Evolutionary conservation across 1,139 yeast genomes (phyloP), one percentile per base, ranked within the genome.

Genomic region (Taiozyma sp.): DNA sequence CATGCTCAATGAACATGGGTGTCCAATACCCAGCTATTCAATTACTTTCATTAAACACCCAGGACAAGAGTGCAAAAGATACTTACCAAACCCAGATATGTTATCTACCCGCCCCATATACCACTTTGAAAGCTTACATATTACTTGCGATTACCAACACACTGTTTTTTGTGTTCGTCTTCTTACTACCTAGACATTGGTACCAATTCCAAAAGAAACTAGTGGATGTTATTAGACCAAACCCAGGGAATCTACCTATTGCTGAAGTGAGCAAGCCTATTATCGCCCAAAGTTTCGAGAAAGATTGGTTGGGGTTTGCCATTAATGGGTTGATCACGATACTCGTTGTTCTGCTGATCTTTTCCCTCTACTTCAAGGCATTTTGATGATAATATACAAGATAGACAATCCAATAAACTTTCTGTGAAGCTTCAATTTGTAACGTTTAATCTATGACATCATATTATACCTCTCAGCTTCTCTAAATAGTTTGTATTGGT

Each of bases 1-100:
- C 96, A 1, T 83, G 88, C 51, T 87, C 97, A 3, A 89, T 93
- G 96, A 91, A 96, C 23, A 88, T 90, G 78, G 98, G 98, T 0
- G 83, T 93, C 40, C 69, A 75, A 30, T 74, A 74, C 50, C 99
- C 99, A 0, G 98, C 97, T 0, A 78, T 91, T 48, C 97, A 93
- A 64, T 68, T 93, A 41, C 68, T 93, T 13, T 83, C 96, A 0
- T 72, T 93, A 46, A 70, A 78, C 65, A 82, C 84, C 55, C 80
- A 84, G 2, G 63, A 63, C 32, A 49, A 57, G 16, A 55, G 47
- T 5, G 53, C 65, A 0, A 14, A 22, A 49, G 55, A 49, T 48
- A 64, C 58, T 34, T 53, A 69, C 57, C 68, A 72, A 44, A 81
- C 92, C 0, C 68, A 75, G 41, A 75, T 85, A 64, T 91, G 97